Evolutionary conservation across 306 rosid species (phyloP), one percentile per base, ranked within the genome.

Genomic region (Prunus davidiana): DNA sequence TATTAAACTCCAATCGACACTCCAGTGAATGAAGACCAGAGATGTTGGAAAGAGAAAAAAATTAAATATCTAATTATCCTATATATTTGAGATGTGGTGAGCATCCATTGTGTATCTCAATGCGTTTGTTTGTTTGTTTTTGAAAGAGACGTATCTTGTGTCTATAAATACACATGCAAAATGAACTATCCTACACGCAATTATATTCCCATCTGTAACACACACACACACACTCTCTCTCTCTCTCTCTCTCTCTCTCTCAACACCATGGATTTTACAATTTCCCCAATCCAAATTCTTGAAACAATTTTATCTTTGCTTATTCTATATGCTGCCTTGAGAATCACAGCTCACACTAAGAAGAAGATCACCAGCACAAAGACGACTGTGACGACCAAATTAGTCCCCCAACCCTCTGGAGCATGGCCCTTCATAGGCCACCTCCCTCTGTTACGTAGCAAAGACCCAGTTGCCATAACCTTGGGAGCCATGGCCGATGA

Each of bases 351-450:
- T 14, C 2, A 12, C 25, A 3, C 11, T 5, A 51, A 3, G 14
- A 32, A 12, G 16, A 58, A 9, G 32, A 68, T n/a, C 45, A 19
- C 46, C 25, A 60, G 30, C 41, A 27, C 27, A 3, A 27, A 27
- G 1, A 8, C 4, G 11, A 65, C 8, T 1, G 19, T 24, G 28
- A 3, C n/a, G 62, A 10, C 11, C 8, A 72, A 38, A 62, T 16
- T 13, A 12, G 50, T 67, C 67, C 85, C 85, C 4, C 72, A 78
- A 64, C 79, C 82, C 5, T 47, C 73, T 1, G 76, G 73, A 13
- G 58, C 72, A 12, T 62, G 75, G 76, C 85, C 85, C 8, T 2
- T 82, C 2, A 73, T 82, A 2, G 85, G 85, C 3, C 77, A 82
- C 73, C 85, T 82, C 49, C 82, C 52, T 56, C 80, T 73, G 22